Conservation (phyloP, 1,139 yeast species). For the Geotrichum restrictum region DNA sequence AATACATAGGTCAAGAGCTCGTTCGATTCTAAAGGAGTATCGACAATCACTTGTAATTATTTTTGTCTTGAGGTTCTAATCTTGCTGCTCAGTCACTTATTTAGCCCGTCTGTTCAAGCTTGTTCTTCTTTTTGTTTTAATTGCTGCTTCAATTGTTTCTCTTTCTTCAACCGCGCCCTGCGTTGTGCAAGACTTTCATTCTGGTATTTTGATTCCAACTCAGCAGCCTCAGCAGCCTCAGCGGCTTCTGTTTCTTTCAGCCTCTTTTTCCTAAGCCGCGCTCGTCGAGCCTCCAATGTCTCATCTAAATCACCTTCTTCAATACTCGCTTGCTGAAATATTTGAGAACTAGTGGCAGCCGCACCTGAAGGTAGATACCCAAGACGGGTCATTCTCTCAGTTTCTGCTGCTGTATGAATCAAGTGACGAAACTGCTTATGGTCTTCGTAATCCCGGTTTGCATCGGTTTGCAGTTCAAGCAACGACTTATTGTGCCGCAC, state of each 20-base stretch:
- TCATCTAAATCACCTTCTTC: constrained; percentile 24
- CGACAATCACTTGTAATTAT: no score
- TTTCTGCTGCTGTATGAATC: constrained; percentile 22
- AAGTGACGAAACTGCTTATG: constrained; percentile 29
- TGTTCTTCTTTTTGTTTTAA: no score
- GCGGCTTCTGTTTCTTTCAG: constrained; percentile 29
- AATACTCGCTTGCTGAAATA: constrained; percentile 7
- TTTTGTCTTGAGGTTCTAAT: no score
- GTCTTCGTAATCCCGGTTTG: constrained; percentile 34
- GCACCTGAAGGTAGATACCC: constrained; percentile 9
- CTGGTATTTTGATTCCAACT: neutral
- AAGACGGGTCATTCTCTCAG: constrained; percentile 18
- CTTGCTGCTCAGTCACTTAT: no score
- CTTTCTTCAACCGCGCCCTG: constrained; percentile 33
- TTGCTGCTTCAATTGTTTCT: constrained; percentile 18
- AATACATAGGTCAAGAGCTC: no score
- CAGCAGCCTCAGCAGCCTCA: constrained; percentile 23
- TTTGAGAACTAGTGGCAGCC: constrained; percentile 1
- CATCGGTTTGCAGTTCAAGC: constrained; percentile 37
- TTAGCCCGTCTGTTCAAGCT: no score
- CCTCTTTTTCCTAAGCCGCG: constrained; percentile 30
- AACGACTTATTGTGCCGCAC: constrained; percentile 32
- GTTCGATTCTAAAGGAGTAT: no score
- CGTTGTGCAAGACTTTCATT: constrained; percentile 36
- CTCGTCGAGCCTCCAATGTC: constrained; percentile 34